Evolutionary conservation across 2,329 filamentous ascomycete genomes (phyloP).

Genomic region (Dryadomyces quercivorus): DNA sequence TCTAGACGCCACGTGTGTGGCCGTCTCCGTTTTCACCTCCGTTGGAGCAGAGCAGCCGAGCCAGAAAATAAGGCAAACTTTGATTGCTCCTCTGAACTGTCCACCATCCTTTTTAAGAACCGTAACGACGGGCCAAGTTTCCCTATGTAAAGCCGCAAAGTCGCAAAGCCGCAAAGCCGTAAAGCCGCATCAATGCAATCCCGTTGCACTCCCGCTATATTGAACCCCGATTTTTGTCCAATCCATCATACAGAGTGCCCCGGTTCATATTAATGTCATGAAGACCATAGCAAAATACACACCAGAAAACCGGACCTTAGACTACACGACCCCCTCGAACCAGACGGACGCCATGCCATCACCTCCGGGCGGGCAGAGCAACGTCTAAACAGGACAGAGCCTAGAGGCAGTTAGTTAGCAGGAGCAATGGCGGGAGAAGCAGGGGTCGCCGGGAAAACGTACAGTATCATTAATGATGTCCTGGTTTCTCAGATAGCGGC

Average conservation of each 20-base stretch:
- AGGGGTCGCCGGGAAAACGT: slow-evolving; percentile 3
- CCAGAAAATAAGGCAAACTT: no score
- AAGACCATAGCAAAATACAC: background rate
- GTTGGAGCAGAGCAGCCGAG: no score
- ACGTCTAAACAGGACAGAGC: slow-evolving; percentile 12
- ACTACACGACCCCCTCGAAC: background rate
- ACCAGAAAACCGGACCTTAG: background rate
- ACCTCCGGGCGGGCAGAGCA: slow-evolving; percentile 12
- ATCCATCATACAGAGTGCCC: slow-evolving; percentile 6
- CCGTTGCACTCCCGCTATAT: background rate
- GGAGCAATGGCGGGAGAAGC: no score
- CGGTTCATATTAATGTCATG: slow-evolving; percentile 2
- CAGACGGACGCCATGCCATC: background rate
- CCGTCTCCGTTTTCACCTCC: no score
- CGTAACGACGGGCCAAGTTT: background rate
- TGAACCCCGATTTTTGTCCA: slow-evolving; percentile 2
- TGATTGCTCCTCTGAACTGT: no score
- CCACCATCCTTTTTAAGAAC: no score
- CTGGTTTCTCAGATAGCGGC: slow-evolving; percentile 53
- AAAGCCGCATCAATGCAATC: background rate
- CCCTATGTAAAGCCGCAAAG: background rate
- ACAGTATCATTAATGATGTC: slow-evolving; percentile 32
- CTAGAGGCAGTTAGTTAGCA: slow-evolving; percentile 8
- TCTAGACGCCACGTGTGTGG: no score
- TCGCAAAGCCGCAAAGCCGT: background rate